Conservation (phyloP, 1,284 basidiomycete species). For the Omphalotus olearius region DNA sequence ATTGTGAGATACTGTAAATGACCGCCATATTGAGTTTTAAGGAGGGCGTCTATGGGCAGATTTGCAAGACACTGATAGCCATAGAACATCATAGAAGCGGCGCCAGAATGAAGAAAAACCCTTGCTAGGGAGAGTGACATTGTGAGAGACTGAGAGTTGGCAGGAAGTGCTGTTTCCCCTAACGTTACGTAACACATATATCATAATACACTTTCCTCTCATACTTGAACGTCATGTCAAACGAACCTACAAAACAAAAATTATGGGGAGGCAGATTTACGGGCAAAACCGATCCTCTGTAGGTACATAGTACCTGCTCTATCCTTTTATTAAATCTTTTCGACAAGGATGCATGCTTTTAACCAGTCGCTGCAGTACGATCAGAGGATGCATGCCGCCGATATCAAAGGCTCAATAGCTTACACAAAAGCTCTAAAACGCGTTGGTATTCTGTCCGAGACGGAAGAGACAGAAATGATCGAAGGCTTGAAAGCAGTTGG, state of each 20-base stretch:
- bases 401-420: constrained; percentile 93
- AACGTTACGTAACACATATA: neutral
- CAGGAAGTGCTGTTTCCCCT: too few species aligned
- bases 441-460: constrained; percentile 74
- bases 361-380: constrained; percentile 96
- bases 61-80: constrained; percentile 38
- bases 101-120: constrained; percentile 36
- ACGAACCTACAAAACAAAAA: constrained; percentile 72
- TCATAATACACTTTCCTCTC: constrained; percentile 1
- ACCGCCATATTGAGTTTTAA: constrained; percentile 53
- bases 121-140: constrained; percentile 4
- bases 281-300: constrained; percentile 85
- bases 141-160: neutral
- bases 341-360: constrained; percentile 85
- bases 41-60: constrained; percentile 32
- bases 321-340: constrained; percentile 7
- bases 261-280: constrained; percentile 90
- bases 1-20: constrained; percentile 74
- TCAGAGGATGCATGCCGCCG: constrained; percentile 88
- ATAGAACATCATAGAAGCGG: constrained; percentile 42
- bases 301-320: constrained; percentile 23
- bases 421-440: constrained; percentile 86
- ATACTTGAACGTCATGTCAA: constrained; percentile 35
- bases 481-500: constrained; percentile 78
- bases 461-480: constrained; percentile 74